A percentile compares a stretch with the other conserved stretches of the same genome.
Conservation (phyloP, 2,329 filamentous ascomycete species). For the Clarireedia paspali region DNA sequence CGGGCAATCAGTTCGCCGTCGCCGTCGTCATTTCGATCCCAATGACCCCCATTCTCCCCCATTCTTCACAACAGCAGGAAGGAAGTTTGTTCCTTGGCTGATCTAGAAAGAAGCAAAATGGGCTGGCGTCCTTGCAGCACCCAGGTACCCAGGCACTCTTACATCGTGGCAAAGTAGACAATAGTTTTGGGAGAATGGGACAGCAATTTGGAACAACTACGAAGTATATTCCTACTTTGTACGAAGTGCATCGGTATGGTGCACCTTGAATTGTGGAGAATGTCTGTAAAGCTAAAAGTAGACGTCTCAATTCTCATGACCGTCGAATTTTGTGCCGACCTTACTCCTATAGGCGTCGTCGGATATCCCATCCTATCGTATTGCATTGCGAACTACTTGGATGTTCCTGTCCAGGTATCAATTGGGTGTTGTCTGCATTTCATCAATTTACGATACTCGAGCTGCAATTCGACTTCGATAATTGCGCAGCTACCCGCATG, state of each 20-base stretch:
- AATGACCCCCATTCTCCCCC: not conserved
- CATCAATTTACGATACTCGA: not conserved
- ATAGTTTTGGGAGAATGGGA: too few relatives aligned
- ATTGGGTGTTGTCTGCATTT: not conserved
- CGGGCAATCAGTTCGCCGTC: not conserved
- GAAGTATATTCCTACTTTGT: too few relatives aligned
- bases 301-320: not conserved
- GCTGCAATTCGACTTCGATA: slow-evolving; percentile 5
- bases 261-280: too few relatives aligned
- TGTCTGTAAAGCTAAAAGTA: too few relatives aligned
- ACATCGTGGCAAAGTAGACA: too few relatives aligned
- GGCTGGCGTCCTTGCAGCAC: too few relatives aligned
- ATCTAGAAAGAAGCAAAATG: too few relatives aligned
- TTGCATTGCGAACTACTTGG: not conserved
- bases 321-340: not conserved
- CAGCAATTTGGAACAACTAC: too few relatives aligned
- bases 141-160: too few relatives aligned
- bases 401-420: not conserved
- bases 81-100: too few relatives aligned
- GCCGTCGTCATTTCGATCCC: not conserved
- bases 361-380: not conserved
- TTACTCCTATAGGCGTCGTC: not conserved
- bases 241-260: too few relatives aligned
- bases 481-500: slow-evolving; percentile 1
- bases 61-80: too few relatives aligned